Evolutionary conservation across 495 filamentous ascomycete genomes (phyloP).

Genomic region (Aspergillus sclerotioniger): DNA sequence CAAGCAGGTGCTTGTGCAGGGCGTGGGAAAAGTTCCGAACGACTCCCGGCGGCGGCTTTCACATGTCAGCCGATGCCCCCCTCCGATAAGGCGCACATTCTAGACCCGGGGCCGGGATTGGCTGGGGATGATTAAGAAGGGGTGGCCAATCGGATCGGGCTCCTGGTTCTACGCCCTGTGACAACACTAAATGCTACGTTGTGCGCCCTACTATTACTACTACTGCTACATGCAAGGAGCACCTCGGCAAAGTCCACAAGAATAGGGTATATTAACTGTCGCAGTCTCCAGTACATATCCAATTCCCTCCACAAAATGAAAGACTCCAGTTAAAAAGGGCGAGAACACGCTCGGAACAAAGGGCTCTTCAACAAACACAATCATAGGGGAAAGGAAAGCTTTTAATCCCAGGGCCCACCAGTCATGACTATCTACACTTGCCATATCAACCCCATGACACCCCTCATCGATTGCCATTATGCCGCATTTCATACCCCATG

Average conservation of each 20-base stretch:
- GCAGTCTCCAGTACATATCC: background rate
- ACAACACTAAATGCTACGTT: too few relatives aligned
- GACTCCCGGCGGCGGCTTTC: background rate
- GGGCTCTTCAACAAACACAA: background rate
- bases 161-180: too few relatives aligned
- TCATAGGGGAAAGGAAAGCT: background rate
- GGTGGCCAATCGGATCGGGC: too few relatives aligned
- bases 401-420: background rate
- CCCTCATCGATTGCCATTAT: background rate
- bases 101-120: too few relatives aligned
- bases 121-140: too few relatives aligned
- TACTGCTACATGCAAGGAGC: too few relatives aligned
- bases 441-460: background rate
- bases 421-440: background rate
- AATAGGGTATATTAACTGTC: background rate
- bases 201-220: too few relatives aligned
- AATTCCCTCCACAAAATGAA: background rate
- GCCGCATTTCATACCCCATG: background rate
- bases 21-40: background rate
- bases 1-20: background rate
- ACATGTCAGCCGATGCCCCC: background rate
- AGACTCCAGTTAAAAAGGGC: background rate
- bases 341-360: background rate
- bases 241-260: too few relatives aligned
- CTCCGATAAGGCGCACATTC: background rate